Evolutionary conservation across 768 basidiomycete species (phyloP).

Genomic region (Neoboletus subvelutipes): DNA sequence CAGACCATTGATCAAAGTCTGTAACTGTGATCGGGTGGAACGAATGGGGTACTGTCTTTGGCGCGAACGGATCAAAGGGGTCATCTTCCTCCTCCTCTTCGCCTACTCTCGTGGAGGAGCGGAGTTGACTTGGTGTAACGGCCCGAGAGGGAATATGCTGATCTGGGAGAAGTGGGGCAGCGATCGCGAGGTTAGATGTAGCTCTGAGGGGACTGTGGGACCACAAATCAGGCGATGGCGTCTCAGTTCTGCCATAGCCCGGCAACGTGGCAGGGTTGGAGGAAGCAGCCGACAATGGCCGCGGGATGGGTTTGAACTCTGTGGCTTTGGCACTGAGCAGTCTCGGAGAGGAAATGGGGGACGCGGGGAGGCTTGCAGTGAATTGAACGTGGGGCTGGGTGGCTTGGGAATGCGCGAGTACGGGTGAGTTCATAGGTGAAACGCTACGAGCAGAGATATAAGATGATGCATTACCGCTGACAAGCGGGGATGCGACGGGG

Average conservation of each 20-base stretch:
- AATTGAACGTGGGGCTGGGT: slow-evolving; percentile 60
- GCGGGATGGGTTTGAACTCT: slow-evolving; percentile 83
- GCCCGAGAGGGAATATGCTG: slow-evolving; percentile 50
- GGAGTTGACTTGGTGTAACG: slow-evolving; percentile 68
- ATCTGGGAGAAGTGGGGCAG: slow-evolving; percentile 83
- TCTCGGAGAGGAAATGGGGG: slow-evolving; percentile 82
- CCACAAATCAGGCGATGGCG: slow-evolving; percentile 91
- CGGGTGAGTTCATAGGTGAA: slow-evolving; percentile 66
- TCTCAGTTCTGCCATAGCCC: slow-evolving; percentile 58
- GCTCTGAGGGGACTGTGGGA: slow-evolving; percentile 67
- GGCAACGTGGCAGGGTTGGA: slow-evolving; percentile 50
- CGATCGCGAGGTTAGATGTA: slow-evolving; percentile 86
- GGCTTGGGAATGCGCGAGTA: slow-evolving; percentile 54
- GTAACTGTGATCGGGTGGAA: slow-evolving; percentile 65
- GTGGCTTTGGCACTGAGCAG: slow-evolving; percentile 86
- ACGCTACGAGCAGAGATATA: slow-evolving; percentile 56
- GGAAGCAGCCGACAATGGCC: slow-evolving; percentile 74
- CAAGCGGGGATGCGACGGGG: slow-evolving; percentile 73
- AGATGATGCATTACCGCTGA: slow-evolving; percentile 50
- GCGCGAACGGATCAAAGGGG: slow-evolving; percentile 76
- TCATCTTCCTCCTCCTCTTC: slow-evolving; percentile 78
- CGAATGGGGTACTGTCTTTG: slow-evolving; percentile 44
- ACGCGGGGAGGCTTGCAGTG: slow-evolving; percentile 80
- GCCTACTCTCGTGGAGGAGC: slow-evolving; percentile 58
- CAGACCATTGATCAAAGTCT: slow-evolving; percentile 62